A percentile compares a stretch with the other conserved stretches of the same genome.
These are phyloP conservation scores for Amylostereum areolatum DNA, from an alignment of 1,284 basidiomycete species.

Conservation along the genomic window DNA sequence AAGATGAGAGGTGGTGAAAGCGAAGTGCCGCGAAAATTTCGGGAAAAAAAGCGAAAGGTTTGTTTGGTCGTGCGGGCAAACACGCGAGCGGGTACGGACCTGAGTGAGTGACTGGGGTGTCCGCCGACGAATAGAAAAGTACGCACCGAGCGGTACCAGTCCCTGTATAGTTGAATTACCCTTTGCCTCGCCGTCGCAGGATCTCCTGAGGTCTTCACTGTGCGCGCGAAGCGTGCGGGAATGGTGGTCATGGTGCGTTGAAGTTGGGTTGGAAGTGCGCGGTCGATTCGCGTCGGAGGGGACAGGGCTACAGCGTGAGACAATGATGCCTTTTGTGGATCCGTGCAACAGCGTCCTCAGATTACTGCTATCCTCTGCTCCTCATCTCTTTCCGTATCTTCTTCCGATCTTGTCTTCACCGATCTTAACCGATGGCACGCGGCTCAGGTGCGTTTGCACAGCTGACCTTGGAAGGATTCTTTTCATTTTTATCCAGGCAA, in stretches of 20 bases:
- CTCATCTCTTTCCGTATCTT: neutral
- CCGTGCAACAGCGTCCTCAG: no score
- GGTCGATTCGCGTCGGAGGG: no score
- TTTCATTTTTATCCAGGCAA: constrained; percentile 42
- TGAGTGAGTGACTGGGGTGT: constrained; percentile 1
- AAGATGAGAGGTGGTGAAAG: neutral
- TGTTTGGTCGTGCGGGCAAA: neutral
- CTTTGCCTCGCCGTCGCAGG: constrained; percentile 68
- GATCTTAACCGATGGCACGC: constrained; percentile 43
- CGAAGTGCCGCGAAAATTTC: neutral
- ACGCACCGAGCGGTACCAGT: constrained; percentile 87
- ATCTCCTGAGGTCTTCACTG: constrained; percentile 53
- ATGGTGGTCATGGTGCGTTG: constrained; percentile 76
- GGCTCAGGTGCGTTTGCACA: constrained; percentile 36
- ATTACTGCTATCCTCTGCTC: neutral
- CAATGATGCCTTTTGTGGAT: neutral
- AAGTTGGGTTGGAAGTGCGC: no score
- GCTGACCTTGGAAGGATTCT: neutral
- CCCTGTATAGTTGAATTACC: constrained; percentile 79
- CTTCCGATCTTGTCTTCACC: neutral
- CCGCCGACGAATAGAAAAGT: constrained; percentile 3
- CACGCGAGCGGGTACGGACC: neutral
- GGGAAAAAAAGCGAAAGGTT: neutral
- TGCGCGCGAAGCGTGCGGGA: constrained; percentile 81
- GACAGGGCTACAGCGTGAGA: neutral